A percentile compares a stretch with the other conserved stretches of the same genome.
Conservation (phyloP, 768 basidiomycete species). For the Cystofilobasidium bisporidii region DNA sequence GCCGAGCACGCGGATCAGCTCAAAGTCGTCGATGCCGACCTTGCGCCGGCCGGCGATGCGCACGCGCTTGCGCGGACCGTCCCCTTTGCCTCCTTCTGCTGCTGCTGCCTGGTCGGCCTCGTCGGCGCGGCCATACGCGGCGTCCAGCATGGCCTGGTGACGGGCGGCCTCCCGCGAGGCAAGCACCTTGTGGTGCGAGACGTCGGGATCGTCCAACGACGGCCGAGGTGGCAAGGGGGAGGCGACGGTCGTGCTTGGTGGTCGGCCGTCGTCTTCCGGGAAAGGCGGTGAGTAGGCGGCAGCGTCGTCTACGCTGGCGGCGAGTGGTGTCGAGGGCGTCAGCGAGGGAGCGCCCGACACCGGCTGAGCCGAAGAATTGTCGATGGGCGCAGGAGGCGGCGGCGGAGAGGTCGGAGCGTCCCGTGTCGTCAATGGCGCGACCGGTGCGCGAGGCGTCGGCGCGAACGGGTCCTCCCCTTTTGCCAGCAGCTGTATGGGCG, state of each 20-base stretch:
- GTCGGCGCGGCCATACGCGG: no score
- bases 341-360: no score
- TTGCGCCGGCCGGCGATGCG: slow-evolving; percentile 47
- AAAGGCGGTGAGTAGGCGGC: not conserved
- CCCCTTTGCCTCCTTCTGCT: no score
- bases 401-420: not conserved
- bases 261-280: not conserved
- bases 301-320: not conserved
- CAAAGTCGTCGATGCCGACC: slow-evolving; percentile 80
- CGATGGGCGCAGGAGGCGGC: no score
- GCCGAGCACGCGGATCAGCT: slow-evolving; percentile 91
- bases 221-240: not conserved
- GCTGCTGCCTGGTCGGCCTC: no score
- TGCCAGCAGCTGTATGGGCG: not conserved
- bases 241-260: not conserved
- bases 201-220: slow-evolving; percentile 55
- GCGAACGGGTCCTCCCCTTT: no score
- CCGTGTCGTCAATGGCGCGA: not conserved
- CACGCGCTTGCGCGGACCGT: slow-evolving; percentile 31
- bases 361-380: no score
- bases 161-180: no score
- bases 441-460: not conserved
- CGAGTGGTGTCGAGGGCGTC: no score
- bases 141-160: no score
- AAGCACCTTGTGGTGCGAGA: slow-evolving; percentile 40